Percentiles rank a stretch among this genome's conserved stretches.
Conservation (phyloP, 257 asterid species). For the Nicotiana benthamiana region DNA sequence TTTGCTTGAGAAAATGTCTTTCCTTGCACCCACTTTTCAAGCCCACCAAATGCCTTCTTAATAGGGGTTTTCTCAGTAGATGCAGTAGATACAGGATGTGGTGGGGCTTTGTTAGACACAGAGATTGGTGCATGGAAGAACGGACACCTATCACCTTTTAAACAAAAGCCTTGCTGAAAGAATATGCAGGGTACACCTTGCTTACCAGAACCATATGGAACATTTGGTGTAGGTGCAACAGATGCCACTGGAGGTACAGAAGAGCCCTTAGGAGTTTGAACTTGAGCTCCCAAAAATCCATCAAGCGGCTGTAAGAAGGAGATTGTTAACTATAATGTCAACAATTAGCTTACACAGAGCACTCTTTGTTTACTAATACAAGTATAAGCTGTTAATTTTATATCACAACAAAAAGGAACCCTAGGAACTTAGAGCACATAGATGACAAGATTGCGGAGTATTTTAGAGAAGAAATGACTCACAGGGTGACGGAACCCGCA, state of each 20-base stretch:
- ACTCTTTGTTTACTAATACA: background rate
- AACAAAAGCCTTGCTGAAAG: conserved; percentile 70
- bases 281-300: conserved; percentile 54
- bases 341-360: background rate
- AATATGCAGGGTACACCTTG: conserved; percentile 64
- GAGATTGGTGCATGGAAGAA: conserved; percentile 56
- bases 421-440: background rate
- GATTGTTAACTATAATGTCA: background rate
- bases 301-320: conserved; percentile 64
- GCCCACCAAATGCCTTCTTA: conserved; percentile 19
- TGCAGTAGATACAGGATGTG: conserved; percentile 11
- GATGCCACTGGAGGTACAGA: conserved; percentile 28
- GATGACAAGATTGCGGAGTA: background rate
- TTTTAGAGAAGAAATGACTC: conserved; percentile 20
- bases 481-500: conserved; percentile 88
- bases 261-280: conserved; percentile 40
- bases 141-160: conserved; percentile 86
- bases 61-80: conserved; percentile 10
- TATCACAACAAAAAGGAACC: background rate
- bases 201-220: conserved; percentile 40
- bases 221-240: conserved; percentile 27
- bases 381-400: background rate
- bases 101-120: conserved; percentile 36
- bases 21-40: conserved; percentile 24
- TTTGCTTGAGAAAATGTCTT: conserved; percentile 27